A percentile compares a stretch with the other conserved stretches of the same genome.
Conservation (phyloP, 768 basidiomycete genomes). For the Hemileccinum impolitum region DNA sequence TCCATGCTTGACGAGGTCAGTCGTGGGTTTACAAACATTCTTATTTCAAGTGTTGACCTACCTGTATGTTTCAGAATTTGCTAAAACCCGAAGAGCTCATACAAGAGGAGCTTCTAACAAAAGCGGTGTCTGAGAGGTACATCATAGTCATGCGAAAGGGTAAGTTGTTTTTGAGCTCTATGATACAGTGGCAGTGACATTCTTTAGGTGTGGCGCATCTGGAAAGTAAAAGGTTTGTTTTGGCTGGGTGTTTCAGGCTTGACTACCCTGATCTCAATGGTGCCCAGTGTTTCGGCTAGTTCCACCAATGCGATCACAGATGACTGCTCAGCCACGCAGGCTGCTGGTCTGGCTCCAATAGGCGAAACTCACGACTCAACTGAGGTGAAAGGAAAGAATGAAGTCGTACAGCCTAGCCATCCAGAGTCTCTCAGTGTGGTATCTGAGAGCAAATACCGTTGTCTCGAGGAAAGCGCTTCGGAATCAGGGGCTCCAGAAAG, state of each 20-base stretch:
- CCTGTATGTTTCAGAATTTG: background rate
- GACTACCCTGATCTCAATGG: background rate
- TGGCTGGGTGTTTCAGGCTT: background rate
- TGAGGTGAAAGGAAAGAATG: background rate
- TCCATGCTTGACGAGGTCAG: conserved; percentile 15
- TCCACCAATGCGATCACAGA: background rate
- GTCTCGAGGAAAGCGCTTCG: conserved; percentile 3
- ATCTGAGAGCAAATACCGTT: conserved; percentile 22
- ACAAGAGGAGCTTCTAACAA: conserved; percentile 7
- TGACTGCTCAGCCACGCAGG: background rate
- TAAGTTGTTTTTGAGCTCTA: conserved; percentile 5
- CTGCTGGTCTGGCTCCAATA: background rate
- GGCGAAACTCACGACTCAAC: background rate
- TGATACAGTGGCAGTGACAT: background rate
- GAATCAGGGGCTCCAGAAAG: background rate
- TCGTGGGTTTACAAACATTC: background rate
- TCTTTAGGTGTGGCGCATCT: conserved; percentile 19
- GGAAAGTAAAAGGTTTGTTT: conserved; percentile 14
- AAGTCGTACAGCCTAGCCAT: background rate
- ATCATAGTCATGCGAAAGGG: conserved; percentile 6
- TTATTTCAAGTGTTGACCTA: background rate
- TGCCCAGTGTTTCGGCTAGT: conserved; percentile 2
- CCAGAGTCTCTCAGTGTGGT: conserved; percentile 19
- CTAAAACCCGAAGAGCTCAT: conserved; percentile 12
- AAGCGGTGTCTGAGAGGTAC: conserved; percentile 12